Conservation (phyloP, 805 yeast species). For the Wickerhamiella spandovensis region DNA sequence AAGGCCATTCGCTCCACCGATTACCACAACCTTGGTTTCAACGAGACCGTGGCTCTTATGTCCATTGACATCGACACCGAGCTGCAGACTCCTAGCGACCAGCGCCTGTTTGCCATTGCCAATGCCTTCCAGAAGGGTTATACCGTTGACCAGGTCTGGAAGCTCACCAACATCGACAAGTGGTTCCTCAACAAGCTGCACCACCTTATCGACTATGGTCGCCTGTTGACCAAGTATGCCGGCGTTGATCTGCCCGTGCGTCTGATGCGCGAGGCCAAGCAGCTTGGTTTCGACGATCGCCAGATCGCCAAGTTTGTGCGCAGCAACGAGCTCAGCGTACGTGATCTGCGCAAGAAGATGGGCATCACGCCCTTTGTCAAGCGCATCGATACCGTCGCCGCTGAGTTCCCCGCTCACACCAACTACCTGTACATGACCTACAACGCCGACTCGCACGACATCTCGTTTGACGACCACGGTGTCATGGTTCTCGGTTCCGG, state of each 20-base stretch:
- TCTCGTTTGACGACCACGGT: constrained; percentile 82
- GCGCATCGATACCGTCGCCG: constrained; percentile 97
- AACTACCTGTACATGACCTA: constrained; percentile 91
- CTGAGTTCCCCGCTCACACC: constrained; percentile 95
- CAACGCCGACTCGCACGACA: constrained; percentile 80
- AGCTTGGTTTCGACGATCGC: constrained; percentile 92
- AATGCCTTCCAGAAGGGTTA: constrained; percentile 84
- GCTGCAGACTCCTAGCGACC: constrained; percentile 94
- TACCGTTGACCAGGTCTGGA: constrained; percentile 84
- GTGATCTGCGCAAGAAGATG: constrained; percentile 75
- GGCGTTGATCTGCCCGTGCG: constrained; percentile 41
- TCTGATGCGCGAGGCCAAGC: constrained; percentile 71
- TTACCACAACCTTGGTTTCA: constrained; percentile 89
- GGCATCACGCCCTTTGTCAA: constrained; percentile 87
- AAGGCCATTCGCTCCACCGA: constrained; percentile 95
- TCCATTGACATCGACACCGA: constrained; percentile 86
- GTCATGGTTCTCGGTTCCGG: constrained; percentile 95
- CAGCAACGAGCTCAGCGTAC: constrained; percentile 84
- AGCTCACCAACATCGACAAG: constrained; percentile 79
- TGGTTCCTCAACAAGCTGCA: constrained; percentile 89
- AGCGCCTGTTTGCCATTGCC: constrained; percentile 91
- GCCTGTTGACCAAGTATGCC: constrained; percentile 23
- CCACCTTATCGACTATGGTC: constrained; percentile 59
- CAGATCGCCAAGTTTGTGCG: constrained; percentile 82
- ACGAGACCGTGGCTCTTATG: constrained; percentile 53